phyloP scores from a whole-genome alignment of 345 rosid species.

The Eutrema heterophyllum region DNA sequence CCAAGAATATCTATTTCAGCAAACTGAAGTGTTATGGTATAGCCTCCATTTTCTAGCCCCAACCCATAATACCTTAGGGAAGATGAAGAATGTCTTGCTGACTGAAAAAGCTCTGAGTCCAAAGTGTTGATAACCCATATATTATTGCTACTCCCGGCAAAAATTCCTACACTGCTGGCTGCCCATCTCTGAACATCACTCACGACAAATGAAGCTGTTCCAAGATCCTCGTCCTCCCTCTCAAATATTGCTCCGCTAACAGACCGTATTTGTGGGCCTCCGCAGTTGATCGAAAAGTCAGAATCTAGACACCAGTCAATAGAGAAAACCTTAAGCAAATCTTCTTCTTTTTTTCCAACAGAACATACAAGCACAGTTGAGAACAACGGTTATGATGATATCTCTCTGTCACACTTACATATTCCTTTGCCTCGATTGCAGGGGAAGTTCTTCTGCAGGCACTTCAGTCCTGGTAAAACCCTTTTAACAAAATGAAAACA shows the following conservation, averaged over 20 bases:
- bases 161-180: conserved; percentile 46
- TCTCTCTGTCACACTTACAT: background rate
- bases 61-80: too few relatives aligned
- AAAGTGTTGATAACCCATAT: conserved; percentile 27
- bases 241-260: conserved; percentile 34
- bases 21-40: conserved; percentile 26
- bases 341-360: background rate
- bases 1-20: conserved; percentile 15
- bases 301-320: conserved; percentile 36
- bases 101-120: conserved; percentile 35
- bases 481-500: background rate
- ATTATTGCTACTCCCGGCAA: conserved; percentile 24
- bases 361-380: background rate
- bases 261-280: conserved; percentile 50
- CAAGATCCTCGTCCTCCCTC: conserved; percentile 43
- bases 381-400: background rate
- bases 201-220: conserved; percentile 51
- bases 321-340: background rate
- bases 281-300: conserved; percentile 51
- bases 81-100: conserved; percentile 35
- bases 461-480: conserved; percentile 45
- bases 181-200: conserved; percentile 45
- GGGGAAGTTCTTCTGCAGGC: conserved; percentile 63
- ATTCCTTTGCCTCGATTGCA: conserved; percentile 82
- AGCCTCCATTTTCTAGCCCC: conserved; percentile 31